Conservation (phyloP, 2,329 filamentous ascomycete species). For the Fusarium luffae region DNA sequence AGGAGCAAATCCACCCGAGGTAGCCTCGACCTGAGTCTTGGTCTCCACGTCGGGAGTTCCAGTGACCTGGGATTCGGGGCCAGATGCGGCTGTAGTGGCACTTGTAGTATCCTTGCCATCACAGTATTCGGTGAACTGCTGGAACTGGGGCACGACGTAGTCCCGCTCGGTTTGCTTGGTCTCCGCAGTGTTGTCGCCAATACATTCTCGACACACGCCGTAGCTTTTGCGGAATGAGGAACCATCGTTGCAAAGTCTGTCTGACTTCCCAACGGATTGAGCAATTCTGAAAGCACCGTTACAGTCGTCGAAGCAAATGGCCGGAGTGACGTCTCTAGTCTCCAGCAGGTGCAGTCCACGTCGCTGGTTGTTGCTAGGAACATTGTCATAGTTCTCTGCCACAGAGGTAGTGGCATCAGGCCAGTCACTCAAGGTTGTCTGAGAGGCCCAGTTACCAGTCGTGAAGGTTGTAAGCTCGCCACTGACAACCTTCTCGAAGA, state of each 20-base stretch:
- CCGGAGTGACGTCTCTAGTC: slow-evolving; percentile 58
- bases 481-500: slow-evolving; percentile 51
- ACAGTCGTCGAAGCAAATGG: slow-evolving; percentile 64
- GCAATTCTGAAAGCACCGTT: slow-evolving; percentile 61
- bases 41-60: slow-evolving; percentile 39
- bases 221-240: slow-evolving; percentile 57
- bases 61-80: slow-evolving; percentile 43
- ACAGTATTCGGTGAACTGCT: slow-evolving; percentile 62
- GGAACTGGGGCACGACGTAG: slow-evolving; percentile 54
- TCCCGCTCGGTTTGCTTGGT: slow-evolving; percentile 46
- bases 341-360: slow-evolving; percentile 44
- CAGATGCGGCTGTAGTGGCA: slow-evolving; percentile 16
- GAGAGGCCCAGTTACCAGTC: slow-evolving; percentile 67
- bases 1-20: slow-evolving; percentile 36
- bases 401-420: slow-evolving; percentile 36
- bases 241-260: slow-evolving; percentile 55
- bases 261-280: slow-evolving; percentile 59
- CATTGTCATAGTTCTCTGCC: slow-evolving; percentile 13
- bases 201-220: slow-evolving; percentile 56
- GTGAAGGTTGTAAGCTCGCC: slow-evolving; percentile 57
- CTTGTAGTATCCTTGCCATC: slow-evolving; percentile 38
- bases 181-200: slow-evolving; percentile 44
- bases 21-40: slow-evolving; percentile 42
- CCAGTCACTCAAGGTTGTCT: slow-evolving; percentile 57
- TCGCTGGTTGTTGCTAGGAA: slow-evolving; percentile 22